Evolutionary conservation across 2,329 filamentous ascomycete species (phyloP), one percentile per base, ranked within the genome.

Genomic region (Rhynchosporium graminicola): DNA sequence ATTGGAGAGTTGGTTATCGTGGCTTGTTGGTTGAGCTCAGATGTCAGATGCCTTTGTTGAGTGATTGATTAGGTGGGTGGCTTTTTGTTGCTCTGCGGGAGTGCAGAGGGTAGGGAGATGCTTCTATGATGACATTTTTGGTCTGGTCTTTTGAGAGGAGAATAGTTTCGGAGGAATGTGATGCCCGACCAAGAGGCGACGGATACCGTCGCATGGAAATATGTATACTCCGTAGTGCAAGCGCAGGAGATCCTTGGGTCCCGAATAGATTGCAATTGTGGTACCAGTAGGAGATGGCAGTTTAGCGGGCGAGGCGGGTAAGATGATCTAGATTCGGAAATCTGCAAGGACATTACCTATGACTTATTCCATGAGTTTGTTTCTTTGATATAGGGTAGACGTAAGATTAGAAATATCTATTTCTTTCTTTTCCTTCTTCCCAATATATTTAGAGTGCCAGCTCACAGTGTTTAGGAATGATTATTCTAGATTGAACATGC

Each of bases 201-300:
- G 20, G 20, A 20, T 20, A 20, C 20, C 20, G 20, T 20, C 20
- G 20, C 20, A 20, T 20, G 20, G 20, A 20, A 20, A 20, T 20
- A 20, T 20, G 20, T 20, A 20, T 20, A 20, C 20, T 20, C 20
- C 20, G 20, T 20, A 20, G 20, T 20, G 20, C 20, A 20, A 20
- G 20, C 20, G 13, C n/a, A 20, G 38, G 33, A 36, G 20, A 42
- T 33, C 28, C 51, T 33, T 54, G 40, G 38, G 54, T 45, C 31
- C 52, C 54, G 29, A 6, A 46, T 5, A 33, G n/a, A 20, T 40
- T 10, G 33, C n/a, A 33, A 56, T 20, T 57, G 26, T 46, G 54
- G 54, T 57, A 57, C 54, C 54, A 57, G 45, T 57, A 57, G 42
- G 38, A 46, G 33, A 28, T 13, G n/a, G 36, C 20, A 4, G 5